Percentiles rank a stretch among this genome's conserved stretches.
phyloP scores from a whole-genome alignment of 495 filamentous ascomycete genomes.

The Penicillium chermesinum region DNA sequence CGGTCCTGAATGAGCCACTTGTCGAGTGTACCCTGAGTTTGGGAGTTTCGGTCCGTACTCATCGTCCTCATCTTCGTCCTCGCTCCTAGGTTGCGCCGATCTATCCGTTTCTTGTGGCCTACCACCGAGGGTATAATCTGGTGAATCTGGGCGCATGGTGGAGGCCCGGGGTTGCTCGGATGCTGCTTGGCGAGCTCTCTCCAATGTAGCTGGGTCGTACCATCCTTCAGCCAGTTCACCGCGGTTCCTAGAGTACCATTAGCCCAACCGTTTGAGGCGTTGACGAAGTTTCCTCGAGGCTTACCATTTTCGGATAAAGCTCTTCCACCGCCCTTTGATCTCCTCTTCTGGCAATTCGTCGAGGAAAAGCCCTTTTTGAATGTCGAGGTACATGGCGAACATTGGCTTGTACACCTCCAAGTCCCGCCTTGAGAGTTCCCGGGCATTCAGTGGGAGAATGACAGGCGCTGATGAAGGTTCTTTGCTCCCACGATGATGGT shows the following conservation, averaged over 20 bases:
- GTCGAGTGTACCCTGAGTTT: slow-evolving; percentile 14
- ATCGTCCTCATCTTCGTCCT: slow-evolving; percentile 25
- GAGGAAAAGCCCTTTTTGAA: slow-evolving; percentile 73
- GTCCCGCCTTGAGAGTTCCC: slow-evolving; percentile 61
- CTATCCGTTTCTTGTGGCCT: neutral
- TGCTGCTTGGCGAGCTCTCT: slow-evolving; percentile 39
- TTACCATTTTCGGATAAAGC: slow-evolving; percentile 85
- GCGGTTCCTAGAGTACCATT: slow-evolving; percentile 60
- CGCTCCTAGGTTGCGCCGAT: neutral
- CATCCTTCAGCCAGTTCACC: slow-evolving; percentile 89
- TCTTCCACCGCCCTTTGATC: slow-evolving; percentile 82
- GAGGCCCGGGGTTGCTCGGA: slow-evolving; percentile 5
- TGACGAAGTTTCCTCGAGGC: slow-evolving; percentile 8
- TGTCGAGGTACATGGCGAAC: slow-evolving; percentile 82
- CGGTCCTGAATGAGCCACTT: slow-evolving; percentile 51
- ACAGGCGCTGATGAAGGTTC: slow-evolving; percentile 18
- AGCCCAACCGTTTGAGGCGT: neutral
- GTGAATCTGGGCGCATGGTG: slow-evolving; percentile 17
- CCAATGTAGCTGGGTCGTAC: slow-evolving; percentile 72
- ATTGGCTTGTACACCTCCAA: slow-evolving; percentile 58
- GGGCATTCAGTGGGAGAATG: slow-evolving; percentile 61
- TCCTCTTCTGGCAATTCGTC: slow-evolving; percentile 64
- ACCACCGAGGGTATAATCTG: slow-evolving; percentile 21
- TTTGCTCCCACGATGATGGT: slow-evolving; percentile 7
- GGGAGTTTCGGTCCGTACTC: slow-evolving; percentile 74